phyloP scores from a whole-genome alignment of 2,329 filamentous ascomycete species.

The Metarhizium robertsii region DNA sequence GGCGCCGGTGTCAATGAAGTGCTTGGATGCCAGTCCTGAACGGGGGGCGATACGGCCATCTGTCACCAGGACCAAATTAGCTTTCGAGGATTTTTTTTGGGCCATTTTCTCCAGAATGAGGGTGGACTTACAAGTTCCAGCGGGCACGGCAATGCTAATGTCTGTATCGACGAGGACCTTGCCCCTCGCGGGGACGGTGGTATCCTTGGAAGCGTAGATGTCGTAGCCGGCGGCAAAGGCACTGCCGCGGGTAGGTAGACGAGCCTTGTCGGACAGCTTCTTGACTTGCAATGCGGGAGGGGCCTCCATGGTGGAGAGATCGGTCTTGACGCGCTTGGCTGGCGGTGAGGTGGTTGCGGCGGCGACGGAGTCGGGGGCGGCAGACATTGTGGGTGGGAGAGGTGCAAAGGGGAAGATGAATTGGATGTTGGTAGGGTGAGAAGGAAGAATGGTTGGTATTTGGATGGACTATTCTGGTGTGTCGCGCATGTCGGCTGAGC shows the following conservation, averaged over 20 bases:
- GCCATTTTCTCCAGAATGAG: no score
- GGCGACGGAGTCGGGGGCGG: constrained; percentile 30
- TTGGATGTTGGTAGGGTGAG: no score
- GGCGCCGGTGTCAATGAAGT: constrained; percentile 93
- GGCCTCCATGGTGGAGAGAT: constrained; percentile 27
- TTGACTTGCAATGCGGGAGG: constrained; percentile 70
- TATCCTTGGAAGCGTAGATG: constrained; percentile 69
- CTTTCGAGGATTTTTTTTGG: not conserved
- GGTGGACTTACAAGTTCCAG: constrained; percentile 62
- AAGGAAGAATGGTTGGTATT: no score
- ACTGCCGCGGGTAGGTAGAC: constrained; percentile 78
- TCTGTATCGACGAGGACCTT: constrained; percentile 86
- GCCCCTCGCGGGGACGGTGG: constrained; percentile 69
- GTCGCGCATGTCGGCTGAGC: no score
- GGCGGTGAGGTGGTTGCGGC: constrained; percentile 53
- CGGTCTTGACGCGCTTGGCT: constrained; percentile 69
- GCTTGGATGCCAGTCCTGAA: constrained; percentile 83
- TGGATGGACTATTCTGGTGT: no score
- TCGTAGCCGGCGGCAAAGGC: constrained; percentile 91
- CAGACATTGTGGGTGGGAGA: constrained; percentile 13
- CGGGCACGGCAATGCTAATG: constrained; percentile 82
- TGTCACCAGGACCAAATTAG: constrained; percentile 22
- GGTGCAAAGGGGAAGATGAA: not conserved
- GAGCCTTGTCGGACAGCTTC: constrained; percentile 73
- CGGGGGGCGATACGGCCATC: constrained; percentile 86